These are phyloP conservation scores for Calonectria multiphialidica DNA, from an alignment of 2,329 filamentous ascomycete genomes.

Conservation along the genomic window DNA sequence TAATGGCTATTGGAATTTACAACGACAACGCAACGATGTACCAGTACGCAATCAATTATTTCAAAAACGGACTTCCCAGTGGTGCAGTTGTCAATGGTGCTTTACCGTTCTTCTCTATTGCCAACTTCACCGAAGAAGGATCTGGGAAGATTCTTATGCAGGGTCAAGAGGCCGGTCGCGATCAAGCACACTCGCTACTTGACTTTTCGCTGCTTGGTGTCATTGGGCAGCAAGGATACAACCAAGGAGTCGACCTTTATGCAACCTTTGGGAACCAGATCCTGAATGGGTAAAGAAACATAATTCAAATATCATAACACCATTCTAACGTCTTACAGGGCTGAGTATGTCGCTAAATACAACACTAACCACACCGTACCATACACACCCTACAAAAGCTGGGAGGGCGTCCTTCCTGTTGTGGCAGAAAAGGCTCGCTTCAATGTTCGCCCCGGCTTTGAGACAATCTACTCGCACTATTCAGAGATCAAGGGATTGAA, in stretches of 20 bases:
- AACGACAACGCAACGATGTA: conserved; percentile 56
- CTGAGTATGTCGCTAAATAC: conserved; percentile 55
- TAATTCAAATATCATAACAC: background rate
- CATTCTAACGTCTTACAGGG: conserved; percentile 32
- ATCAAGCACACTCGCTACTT: conserved; percentile 58
- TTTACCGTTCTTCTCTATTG: conserved; percentile 43
- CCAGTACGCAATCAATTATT: conserved; percentile 53
- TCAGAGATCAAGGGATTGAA: conserved; percentile 50
- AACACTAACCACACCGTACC: conserved; percentile 57
- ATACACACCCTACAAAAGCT: conserved; percentile 52
- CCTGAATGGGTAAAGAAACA: conserved; percentile 10
- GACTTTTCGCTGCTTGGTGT: conserved; percentile 54
- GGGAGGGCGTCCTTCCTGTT: conserved; percentile 49
- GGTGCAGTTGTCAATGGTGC: conserved; percentile 48
- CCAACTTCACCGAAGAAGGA: conserved; percentile 42
- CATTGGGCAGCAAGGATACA: conserved; percentile 56
- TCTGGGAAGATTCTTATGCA: conserved; percentile 43
- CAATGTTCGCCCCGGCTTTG: conserved; percentile 47
- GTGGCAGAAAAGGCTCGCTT: conserved; percentile 41
- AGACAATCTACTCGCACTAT: conserved; percentile 56
- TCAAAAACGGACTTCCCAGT: conserved; percentile 53
- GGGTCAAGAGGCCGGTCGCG: conserved; percentile 41
- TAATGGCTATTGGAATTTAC: conserved; percentile 56
- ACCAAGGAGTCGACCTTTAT: conserved; percentile 57
- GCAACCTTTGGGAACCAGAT: conserved; percentile 21